Base-by-base conservation (phyloP, 1,284 basidiomycete genomes). In the Cutaneotrichosporon sp. region DNA sequence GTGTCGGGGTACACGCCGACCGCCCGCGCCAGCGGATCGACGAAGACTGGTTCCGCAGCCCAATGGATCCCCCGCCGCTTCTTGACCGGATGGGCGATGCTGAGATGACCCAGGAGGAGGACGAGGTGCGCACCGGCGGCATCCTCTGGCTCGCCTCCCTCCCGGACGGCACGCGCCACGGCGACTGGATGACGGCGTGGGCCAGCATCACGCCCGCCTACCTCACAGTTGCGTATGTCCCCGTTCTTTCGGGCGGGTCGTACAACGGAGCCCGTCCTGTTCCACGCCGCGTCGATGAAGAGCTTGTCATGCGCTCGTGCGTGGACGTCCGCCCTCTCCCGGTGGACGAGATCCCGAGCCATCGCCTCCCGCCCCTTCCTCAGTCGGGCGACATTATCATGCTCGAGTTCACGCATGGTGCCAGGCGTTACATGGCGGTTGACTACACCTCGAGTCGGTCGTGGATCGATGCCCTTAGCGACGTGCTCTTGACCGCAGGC, bases 401-500 rank as follows among this genome's bases (percentile, higher is more conserved):
- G 58, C 67, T 79, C 62, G 65, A 69, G 2, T 77, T 75, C 66
- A 56, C 55, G 16, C 72, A 77, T 56, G 73, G 74, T 1, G 64
- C 58, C 20, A 75, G 69, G 64, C 60, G 72, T 29, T 77, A 77
- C 65, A 58, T 77, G 3, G 76, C 72, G 1, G 74, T 79, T 0
- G 76, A 79, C 51, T 75, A 74, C 18, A 69, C 64, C 3, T 74
- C 74, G 3, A 59, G 75, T 18, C 55, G 75, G 10, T 72, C 71
- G 9, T 79, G 77, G 77, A 68, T 75, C 56, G 73, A 71, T 53
- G 72, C 77, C 0, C 73, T 79, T 51, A 76, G 72, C 72, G 73
- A 75, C 46, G 72, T 73, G 13, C 60, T 75, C 1, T 64, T 72
- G 0, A 72, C 70, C 10, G 69, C 71, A 6, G 70, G 72, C 5